Percentiles rank a stretch among this genome's conserved stretches.
These are phyloP conservation scores for Phytophthora colocasiae DNA, from an alignment of 352 stramenopile genomes.

Conservation along the genomic window DNA sequence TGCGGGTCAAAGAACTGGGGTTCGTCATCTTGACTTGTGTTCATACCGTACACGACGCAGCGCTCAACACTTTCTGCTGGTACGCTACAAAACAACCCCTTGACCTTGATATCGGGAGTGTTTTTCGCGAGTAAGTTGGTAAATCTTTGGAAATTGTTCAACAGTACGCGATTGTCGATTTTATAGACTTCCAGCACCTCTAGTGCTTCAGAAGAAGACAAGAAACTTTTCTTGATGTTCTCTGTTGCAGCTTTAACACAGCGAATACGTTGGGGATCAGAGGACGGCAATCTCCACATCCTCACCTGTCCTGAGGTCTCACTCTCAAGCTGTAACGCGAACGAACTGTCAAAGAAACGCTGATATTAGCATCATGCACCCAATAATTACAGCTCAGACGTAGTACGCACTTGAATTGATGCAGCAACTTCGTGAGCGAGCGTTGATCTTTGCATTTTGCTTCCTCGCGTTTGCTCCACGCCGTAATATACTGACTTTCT, in stretches of 20 bases:
- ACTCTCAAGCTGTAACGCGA: slow-evolving; percentile 68
- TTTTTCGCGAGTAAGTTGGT: slow-evolving; percentile 27
- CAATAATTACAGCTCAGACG: background rate
- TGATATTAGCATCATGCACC: background rate
- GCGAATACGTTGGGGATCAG: slow-evolving; percentile 61
- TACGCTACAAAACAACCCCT: slow-evolving; percentile 77
- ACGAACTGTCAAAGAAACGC: slow-evolving; percentile 40
- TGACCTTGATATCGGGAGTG: slow-evolving; percentile 56
- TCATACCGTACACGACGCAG: slow-evolving; percentile 72
- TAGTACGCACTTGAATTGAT: slow-evolving; percentile 54
- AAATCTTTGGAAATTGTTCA: slow-evolving; percentile 67
- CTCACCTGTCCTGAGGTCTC: slow-evolving; percentile 65
- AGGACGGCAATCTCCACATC: slow-evolving; percentile 51
- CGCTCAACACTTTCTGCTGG: slow-evolving; percentile 61
- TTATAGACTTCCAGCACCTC: slow-evolving; percentile 86
- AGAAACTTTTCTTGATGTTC: slow-evolving; percentile 72
- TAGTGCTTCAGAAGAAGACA: slow-evolving; percentile 33
- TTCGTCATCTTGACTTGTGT: slow-evolving; percentile 21
- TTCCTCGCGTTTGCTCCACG: slow-evolving; percentile 41
- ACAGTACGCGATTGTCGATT: slow-evolving; percentile 71
- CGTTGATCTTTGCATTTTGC: slow-evolving; percentile 38
- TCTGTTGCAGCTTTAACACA: slow-evolving; percentile 74
- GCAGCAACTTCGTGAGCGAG: slow-evolving; percentile 42
- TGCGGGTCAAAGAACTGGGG: slow-evolving; percentile 21
- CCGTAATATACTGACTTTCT: slow-evolving; percentile 49